Evolutionary conservation across 1,284 basidiomycete genomes (phyloP).

Genomic region (Psilocybe mexicana): DNA sequence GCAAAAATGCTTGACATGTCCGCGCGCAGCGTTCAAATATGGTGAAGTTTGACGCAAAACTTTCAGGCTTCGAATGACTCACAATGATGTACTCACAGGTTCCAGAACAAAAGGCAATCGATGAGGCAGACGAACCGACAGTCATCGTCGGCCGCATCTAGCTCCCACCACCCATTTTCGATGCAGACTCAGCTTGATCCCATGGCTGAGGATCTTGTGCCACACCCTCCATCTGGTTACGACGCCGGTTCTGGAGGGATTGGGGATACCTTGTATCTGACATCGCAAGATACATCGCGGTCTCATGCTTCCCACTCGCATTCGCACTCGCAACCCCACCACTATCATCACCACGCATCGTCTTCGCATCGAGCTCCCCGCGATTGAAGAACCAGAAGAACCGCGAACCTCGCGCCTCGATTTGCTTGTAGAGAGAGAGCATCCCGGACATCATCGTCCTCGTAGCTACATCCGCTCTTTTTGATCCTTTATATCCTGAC

Average conservation of each 20-base stretch:
- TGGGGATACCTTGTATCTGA: constrained; percentile 39
- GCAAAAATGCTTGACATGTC: constrained; percentile 81
- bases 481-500: constrained; percentile 34
- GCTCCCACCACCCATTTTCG: constrained; percentile 54
- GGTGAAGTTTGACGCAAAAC: constrained; percentile 43
- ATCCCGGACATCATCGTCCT: constrained; percentile 21
- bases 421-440: constrained; percentile 42
- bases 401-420: constrained; percentile 48
- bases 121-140: constrained; percentile 75
- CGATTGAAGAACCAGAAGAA: constrained; percentile 32
- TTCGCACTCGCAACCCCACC: constrained; percentile 24
- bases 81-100: constrained; percentile 50
- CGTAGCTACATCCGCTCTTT: constrained; percentile 39
- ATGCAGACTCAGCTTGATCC: constrained; percentile 41
- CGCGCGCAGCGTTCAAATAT: constrained; percentile 81
- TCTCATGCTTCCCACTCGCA: constrained; percentile 34
- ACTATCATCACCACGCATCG: constrained; percentile 24
- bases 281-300: constrained; percentile 40
- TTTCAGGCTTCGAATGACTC: constrained; percentile 18
- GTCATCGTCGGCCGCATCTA: constrained; percentile 44
- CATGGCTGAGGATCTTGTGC: constrained; percentile 37
- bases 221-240: constrained; percentile 35
- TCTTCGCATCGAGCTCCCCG: constrained; percentile 39
- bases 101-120: constrained; percentile 82
- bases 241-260: constrained; percentile 37